Conservation (phyloP, 1,284 basidiomycete genomes). For the Fomitopsis pinicola region DNA sequence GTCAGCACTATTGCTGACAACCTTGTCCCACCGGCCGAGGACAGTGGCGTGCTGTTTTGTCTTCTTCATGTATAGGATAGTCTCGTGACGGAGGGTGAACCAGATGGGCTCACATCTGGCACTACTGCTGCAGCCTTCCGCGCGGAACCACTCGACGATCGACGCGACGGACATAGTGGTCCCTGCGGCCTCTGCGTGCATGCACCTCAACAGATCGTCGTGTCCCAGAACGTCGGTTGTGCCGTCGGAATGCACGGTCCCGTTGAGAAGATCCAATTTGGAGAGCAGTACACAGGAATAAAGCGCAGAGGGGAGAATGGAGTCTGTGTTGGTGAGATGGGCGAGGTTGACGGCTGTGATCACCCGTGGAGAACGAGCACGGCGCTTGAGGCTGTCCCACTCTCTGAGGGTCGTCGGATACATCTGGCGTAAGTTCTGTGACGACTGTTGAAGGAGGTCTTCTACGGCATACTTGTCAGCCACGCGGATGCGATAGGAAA, state of each 20-base stretch:
- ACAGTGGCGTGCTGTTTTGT: too few relatives aligned
- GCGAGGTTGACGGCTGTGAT: slow-evolving; percentile 3
- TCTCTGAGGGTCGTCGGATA: too few relatives aligned
- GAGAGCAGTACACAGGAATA: slow-evolving; percentile 1
- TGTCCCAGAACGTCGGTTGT: background rate
- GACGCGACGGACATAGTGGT: background rate
- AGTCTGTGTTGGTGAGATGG: background rate
- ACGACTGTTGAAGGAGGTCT: background rate
- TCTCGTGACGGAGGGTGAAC: too few relatives aligned
- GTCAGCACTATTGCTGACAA: too few relatives aligned
- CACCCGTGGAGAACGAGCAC: background rate
- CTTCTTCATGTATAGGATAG: too few relatives aligned
- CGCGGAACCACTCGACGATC: background rate
- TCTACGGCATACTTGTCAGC: slow-evolving; percentile 3
- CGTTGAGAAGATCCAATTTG: background rate
- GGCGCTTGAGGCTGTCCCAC: background rate
- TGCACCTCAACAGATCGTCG: background rate
- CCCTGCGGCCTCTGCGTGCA: background rate
- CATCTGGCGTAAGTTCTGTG: background rate
- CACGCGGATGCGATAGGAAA: background rate
- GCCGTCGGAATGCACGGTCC: background rate
- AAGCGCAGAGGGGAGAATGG: slow-evolving; percentile 2
- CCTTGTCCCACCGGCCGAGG: too few relatives aligned
- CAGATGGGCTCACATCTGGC: background rate
- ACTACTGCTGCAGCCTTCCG: background rate